Evolutionary conservation across 2,329 filamentous ascomycete species (phyloP).

Genomic region (Orbilia blumenaviensis): DNA sequence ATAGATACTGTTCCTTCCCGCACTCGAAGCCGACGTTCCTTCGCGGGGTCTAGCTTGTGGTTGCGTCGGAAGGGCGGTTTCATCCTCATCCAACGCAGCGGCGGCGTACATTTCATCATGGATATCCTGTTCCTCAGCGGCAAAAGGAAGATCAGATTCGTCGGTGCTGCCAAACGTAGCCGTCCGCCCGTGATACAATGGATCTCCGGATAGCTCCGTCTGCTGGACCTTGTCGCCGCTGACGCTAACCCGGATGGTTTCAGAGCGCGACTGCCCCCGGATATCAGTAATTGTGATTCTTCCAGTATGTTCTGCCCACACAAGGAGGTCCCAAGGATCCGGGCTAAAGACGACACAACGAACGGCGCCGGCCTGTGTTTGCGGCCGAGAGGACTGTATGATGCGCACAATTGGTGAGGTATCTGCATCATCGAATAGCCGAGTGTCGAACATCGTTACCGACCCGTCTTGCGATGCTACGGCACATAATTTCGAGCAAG

Average conservation of each 20-base stretch:
- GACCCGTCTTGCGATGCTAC: conserved; percentile 82
- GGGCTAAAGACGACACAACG: conserved; percentile 92
- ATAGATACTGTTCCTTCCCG: conserved; percentile 37
- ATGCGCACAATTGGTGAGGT: conserved; percentile 74
- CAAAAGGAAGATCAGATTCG: conserved; percentile 43
- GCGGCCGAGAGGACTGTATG: conserved; percentile 79
- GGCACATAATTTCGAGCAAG: conserved; percentile 75
- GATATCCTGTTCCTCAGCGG: conserved; percentile 47
- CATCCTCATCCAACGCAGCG: conserved; percentile 45
- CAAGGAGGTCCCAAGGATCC: conserved; percentile 85
- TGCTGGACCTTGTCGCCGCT: conserved; percentile 63
- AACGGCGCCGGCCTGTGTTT: conserved; percentile 77
- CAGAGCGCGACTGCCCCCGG: conserved; percentile 73
- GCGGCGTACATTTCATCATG: conserved; percentile 53
- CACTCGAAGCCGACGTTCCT: conserved; percentile 43
- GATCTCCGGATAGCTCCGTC: conserved; percentile 55
- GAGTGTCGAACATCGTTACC: conserved; percentile 76
- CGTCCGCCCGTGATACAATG: conserved; percentile 40
- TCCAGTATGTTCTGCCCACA: conserved; percentile 91
- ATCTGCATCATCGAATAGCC: conserved; percentile 60
- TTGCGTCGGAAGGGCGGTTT: conserved; percentile 49
- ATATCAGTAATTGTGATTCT: conserved; percentile 78
- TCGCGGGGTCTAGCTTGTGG: conserved; percentile 42
- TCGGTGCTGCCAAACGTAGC: conserved; percentile 50
- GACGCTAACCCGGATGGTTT: conserved; percentile 73